Conservation (phyloP, 1,139 yeast species). For the Eremothecium sinecaudum region DNA sequence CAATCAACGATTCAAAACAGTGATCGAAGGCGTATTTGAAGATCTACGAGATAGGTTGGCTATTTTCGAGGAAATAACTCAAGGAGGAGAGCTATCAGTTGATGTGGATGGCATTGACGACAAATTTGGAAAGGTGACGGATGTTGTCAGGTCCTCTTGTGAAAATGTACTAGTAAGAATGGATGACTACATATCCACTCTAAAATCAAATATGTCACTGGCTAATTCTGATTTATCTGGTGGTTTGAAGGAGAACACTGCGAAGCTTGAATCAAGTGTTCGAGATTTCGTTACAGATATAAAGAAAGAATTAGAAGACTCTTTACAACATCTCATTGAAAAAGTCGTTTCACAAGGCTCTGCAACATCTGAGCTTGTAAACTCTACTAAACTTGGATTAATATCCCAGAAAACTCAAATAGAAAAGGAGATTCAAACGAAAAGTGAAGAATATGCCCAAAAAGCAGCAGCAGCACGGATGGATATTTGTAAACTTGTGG, state of each 20-base stretch:
- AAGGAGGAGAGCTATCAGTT: background rate
- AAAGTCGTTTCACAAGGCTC: background rate
- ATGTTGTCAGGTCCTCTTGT: background rate
- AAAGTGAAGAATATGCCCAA: constrained; percentile 4
- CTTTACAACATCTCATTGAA: constrained; percentile 1
- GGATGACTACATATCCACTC: background rate
- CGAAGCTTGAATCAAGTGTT: background rate
- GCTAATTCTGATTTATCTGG: background rate
- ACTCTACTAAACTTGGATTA: background rate
- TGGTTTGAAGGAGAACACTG: background rate
- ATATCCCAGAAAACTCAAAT: background rate
- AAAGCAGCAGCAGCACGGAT: constrained; percentile 3
- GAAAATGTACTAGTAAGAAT: background rate
- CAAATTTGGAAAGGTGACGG: constrained; percentile 1
- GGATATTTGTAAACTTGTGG: constrained; percentile 5
- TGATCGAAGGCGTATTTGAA: constrained; percentile 14
- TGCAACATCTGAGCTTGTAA: background rate
- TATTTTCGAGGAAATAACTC: background rate
- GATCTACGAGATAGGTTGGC: constrained; percentile 9
- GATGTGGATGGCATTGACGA: constrained; percentile 1
- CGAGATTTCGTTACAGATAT: background rate
- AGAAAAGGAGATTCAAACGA: background rate
- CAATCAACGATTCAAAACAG: constrained; percentile 11
- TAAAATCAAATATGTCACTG: background rate
- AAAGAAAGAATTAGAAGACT: constrained; percentile 3